Evolutionary conservation across 169 alveolate species (phyloP), one percentile per base, ranked within the genome.

Genomic region (Plasmodium adleri): DNA sequence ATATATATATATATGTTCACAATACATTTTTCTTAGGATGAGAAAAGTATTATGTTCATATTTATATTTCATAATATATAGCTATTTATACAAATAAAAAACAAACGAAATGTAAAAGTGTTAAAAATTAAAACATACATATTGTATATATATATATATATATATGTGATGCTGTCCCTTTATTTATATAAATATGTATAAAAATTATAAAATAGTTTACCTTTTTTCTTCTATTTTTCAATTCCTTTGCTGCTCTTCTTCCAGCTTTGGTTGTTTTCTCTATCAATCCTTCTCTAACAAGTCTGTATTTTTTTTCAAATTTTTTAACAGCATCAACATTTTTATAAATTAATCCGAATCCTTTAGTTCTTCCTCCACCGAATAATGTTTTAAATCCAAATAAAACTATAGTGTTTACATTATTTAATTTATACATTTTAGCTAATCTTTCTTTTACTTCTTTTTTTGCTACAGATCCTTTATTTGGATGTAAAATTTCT

Each of bases 351-450:
- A 96, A 92, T 20, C 99, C 99, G 91, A 97, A 97, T 12, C 99
- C 99, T 15, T 98, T 94, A 72, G 99, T 94, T 75, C 97, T 93
- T 24, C 99, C 99, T 24, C 99, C 99, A 54, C 99, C 99, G 92
- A 97, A 98, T 71, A 96, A 96, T 24, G 98, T 96, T 94, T 97
- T 96, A 90, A 98, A 94, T 43, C 99, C 99, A 86, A 95, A 97
- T 43, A 97, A 92, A 59, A 95, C 96, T 74, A 97, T 93, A 24
- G 96, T 92, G 74, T 95, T 95, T 50, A 95, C 93, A 90, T 97
- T 97, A 87, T 93, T 94, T 10, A 93, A 88, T 88, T 97, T 97
- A 92, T 93, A 97, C 93, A 95, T 94, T 88, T 94, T 93, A 64
- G 99, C 98, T 54, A 98, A 85, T 88, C 95, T 95, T 32, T 96